Evolutionary conservation across 345 rosid genomes (phyloP).

Genomic region (Murraya koenigii): DNA sequence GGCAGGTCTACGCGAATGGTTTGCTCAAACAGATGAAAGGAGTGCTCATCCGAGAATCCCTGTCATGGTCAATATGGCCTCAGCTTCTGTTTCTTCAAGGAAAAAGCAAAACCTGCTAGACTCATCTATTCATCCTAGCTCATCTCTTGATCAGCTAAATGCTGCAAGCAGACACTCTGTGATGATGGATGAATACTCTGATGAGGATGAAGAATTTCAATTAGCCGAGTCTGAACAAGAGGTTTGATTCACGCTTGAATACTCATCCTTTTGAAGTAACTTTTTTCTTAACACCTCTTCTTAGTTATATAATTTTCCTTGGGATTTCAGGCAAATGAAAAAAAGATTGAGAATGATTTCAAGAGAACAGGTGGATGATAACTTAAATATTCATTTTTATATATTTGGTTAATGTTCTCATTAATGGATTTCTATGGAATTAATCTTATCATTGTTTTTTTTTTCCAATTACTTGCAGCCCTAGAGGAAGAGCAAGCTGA

Average conservation of each 20-base stretch:
- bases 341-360: constrained; percentile 46
- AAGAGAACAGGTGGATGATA: constrained; percentile 60
- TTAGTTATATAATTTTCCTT: constrained; percentile 6
- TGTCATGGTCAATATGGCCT: constrained; percentile 94
- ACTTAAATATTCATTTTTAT: constrained; percentile 8
- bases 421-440: constrained; percentile 2
- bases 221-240: constrained; percentile 87
- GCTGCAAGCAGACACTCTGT: constrained; percentile 64
- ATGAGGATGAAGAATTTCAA: constrained; percentile 94
- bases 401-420: not conserved
- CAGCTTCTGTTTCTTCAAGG: constrained; percentile 58
- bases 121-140: constrained; percentile 44
- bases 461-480: constrained; percentile 36
- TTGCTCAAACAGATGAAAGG: constrained; percentile 93
- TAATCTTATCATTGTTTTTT: not conserved
- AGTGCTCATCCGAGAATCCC: constrained; percentile 92
- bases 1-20: constrained; percentile 95
- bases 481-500: constrained; percentile 71
- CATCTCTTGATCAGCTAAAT: constrained; percentile 64
- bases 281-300: not conserved
- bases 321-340: constrained; percentile 44
- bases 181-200: constrained; percentile 83
- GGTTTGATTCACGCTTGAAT: constrained; percentile 39
- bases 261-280: constrained; percentile 2
- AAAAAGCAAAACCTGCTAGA: constrained; percentile 48